These are phyloP conservation scores for Penicillium olsonii DNA, from an alignment of 2,329 filamentous ascomycete genomes.

Conservation along the genomic window DNA sequence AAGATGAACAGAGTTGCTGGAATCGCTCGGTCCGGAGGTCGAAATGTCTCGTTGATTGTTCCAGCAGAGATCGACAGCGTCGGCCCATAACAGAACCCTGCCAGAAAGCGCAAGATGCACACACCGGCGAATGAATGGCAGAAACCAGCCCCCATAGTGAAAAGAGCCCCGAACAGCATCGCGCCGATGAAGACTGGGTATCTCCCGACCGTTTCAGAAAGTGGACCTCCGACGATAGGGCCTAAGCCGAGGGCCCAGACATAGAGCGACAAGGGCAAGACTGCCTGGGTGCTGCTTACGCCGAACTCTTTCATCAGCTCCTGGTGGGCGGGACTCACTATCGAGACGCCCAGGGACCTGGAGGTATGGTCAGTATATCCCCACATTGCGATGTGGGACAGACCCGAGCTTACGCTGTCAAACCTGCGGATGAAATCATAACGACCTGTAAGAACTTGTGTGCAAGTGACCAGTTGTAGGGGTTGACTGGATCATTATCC, in stretches of 20 bases:
- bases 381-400: no score
- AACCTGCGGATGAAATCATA: conserved; percentile 18
- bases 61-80: conserved; percentile 18
- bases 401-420: no score
- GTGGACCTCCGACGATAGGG: conserved; percentile 24
- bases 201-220: conserved; percentile 26
- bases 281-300: conserved; percentile 16
- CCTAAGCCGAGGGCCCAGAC: conserved; percentile 20
- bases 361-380: background rate
- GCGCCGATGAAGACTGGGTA: conserved; percentile 21
- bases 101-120: conserved; percentile 18
- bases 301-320: conserved; percentile 18
- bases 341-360: conserved; percentile 18
- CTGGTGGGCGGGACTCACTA: conserved; percentile 14
- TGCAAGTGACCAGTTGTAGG: conserved; percentile 19
- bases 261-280: conserved; percentile 20
- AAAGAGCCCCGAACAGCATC: conserved; percentile 15
- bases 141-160: conserved; percentile 19
- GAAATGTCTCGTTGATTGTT: conserved; percentile 25
- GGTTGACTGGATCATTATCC: conserved; percentile 11
- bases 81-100: conserved; percentile 19
- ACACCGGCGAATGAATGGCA: conserved; percentile 11
- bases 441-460: conserved; percentile 12
- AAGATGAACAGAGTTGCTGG: conserved; percentile 23
- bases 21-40: conserved; percentile 15